Percentiles rank a stretch among this genome's conserved stretches.
Conservation (phyloP, 176 grass and related monocot genomes). For the Zea luxurians region DNA sequence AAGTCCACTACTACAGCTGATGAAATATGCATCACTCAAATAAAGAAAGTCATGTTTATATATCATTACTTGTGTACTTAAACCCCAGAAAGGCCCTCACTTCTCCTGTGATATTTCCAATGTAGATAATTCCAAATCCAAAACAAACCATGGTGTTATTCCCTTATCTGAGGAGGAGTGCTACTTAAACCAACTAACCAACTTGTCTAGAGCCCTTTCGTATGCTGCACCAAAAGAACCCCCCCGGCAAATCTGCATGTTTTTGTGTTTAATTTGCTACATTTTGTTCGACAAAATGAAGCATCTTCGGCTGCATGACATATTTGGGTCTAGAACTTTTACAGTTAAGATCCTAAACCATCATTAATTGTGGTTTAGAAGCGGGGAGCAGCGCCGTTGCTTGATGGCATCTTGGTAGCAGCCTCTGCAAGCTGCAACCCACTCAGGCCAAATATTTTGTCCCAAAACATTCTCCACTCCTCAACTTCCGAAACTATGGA, state of each 20-base stretch:
- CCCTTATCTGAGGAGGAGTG: not conserved
- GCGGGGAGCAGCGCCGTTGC: conserved; percentile 33
- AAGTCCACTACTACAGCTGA: not conserved
- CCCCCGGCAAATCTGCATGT: not conserved
- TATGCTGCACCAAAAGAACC: not conserved
- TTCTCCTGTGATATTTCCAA: not conserved
- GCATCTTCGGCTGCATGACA: not conserved
- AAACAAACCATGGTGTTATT: not conserved
- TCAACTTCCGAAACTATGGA: conserved; percentile 9
- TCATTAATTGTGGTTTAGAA: not conserved
- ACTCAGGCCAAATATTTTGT: conserved; percentile 24
- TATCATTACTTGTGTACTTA: not conserved
- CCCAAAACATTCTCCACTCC: not conserved
- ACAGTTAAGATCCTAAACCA: not conserved
- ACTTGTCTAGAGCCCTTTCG: too few species aligned
- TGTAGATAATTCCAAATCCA: not conserved
- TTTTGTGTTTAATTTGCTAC: not conserved
- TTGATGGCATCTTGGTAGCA: conserved; percentile 70
- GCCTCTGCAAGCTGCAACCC: conserved; percentile 28
- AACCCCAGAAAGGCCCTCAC: not conserved
- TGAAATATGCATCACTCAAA: not conserved
- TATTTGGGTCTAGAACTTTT: too few species aligned
- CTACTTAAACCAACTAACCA: too few species aligned
- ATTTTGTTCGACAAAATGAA: not conserved
- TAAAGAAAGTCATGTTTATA: not conserved